These are phyloP conservation scores for Peronosclerospora sorghi DNA, from an alignment of 352 stramenopile genomes.

Conservation along the genomic window DNA sequence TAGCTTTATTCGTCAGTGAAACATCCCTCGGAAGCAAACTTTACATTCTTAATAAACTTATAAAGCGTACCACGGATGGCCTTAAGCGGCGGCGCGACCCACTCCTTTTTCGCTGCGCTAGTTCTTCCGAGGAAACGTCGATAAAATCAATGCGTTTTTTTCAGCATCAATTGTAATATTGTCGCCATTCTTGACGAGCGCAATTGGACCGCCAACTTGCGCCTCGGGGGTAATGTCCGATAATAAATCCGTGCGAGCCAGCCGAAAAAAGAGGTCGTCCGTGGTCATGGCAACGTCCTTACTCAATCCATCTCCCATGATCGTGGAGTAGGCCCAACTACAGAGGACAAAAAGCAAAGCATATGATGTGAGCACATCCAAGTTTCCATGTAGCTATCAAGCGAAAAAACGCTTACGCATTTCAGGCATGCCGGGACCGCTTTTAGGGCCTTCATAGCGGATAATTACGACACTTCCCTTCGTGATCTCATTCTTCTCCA, in stretches of 20 bases:
- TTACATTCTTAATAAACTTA: constrained; percentile 99
- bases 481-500: constrained; percentile 88
- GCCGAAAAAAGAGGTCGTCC: constrained; percentile 96
- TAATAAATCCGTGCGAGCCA: constrained; percentile 96
- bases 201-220: constrained; percentile 96
- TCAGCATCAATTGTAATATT: constrained; percentile 93
- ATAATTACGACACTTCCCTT: constrained; percentile 98
- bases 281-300: constrained; percentile 96
- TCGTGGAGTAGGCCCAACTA: constrained; percentile 61
- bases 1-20: constrained; percentile 92
- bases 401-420: constrained; percentile 75
- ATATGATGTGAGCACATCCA: constrained; percentile 3
- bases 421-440: constrained; percentile 94
- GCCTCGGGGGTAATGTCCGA: constrained; percentile 98
- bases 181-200: constrained; percentile 93
- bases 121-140: constrained; percentile 72
- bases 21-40: constrained; percentile 94
- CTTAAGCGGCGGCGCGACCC: constrained; percentile 88
- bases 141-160: constrained; percentile 91
- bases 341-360: constrained; percentile 1
- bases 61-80: constrained; percentile 92
- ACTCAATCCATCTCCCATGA: constrained; percentile 96
- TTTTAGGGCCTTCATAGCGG: constrained; percentile 96
- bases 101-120: constrained; percentile 84
- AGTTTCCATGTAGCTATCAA: constrained; percentile 1